phyloP scores from a whole-genome alignment of 1,139 yeast species.

The Candida buenavistaensis region DNA sequence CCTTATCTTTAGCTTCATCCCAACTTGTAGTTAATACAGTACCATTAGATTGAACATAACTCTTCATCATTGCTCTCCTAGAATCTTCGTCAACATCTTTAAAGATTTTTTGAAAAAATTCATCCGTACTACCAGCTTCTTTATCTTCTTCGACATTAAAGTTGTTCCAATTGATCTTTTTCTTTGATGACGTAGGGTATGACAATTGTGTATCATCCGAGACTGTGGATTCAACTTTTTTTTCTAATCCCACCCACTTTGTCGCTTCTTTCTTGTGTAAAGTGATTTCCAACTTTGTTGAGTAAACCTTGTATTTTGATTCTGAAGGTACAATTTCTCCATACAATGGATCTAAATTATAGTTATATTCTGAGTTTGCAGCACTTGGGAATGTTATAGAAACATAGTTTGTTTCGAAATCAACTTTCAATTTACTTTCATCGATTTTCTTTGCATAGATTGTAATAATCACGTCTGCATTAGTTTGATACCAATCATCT shows the following conservation, averaged over 20 bases:
- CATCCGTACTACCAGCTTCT: slow-evolving; percentile 53
- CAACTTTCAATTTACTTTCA: slow-evolving; percentile 37
- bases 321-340: slow-evolving; percentile 48
- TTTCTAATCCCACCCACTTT: slow-evolving; percentile 51
- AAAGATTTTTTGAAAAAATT: slow-evolving; percentile 75
- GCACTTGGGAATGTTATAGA: slow-evolving; percentile 48
- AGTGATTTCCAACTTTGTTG: slow-evolving; percentile 74
- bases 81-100: slow-evolving; percentile 86
- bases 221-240: slow-evolving; percentile 11
- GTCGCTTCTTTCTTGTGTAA: slow-evolving; percentile 35
- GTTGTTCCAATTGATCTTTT: slow-evolving; percentile 71
- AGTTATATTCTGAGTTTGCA: slow-evolving; percentile 46
- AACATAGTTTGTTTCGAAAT: slow-evolving; percentile 33
- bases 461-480: slow-evolving; percentile 58
- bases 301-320: slow-evolving; percentile 53
- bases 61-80: slow-evolving; percentile 93
- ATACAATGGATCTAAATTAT: slow-evolving; percentile 51
- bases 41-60: slow-evolving; percentile 91
- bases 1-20: slow-evolving; percentile 76
- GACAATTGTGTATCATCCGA: slow-evolving; percentile 12
- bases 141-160: slow-evolving; percentile 53
- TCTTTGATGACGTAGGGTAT: slow-evolving; percentile 66
- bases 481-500: slow-evolving; percentile 80
- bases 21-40: slow-evolving; percentile 93
- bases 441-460: slow-evolving; percentile 71